Evolutionary conservation across 805 yeast genomes (phyloP), one percentile per base, ranked within the genome.

Genomic region (Sugiyamaella marilandica): DNA sequence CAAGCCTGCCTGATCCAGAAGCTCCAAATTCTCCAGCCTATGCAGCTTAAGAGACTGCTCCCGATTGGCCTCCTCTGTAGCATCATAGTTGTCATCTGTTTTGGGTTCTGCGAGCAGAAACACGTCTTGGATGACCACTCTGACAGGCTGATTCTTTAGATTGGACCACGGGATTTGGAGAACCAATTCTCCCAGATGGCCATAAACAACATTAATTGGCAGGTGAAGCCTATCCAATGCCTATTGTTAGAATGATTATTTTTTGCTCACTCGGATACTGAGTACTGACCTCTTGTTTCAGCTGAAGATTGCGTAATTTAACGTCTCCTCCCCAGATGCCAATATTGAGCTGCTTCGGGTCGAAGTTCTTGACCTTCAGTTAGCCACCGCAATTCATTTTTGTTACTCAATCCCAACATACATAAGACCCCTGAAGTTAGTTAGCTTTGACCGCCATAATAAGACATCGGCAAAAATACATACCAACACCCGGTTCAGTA

Each of bases 251-350:
- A 13, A 19, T 36, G 16, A n/a, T 14, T 5, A 32, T n/a, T 11
- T 21, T 19, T 10, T 5, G 2, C 34, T 11, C 13, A 26, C 10
- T 2, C 16, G 8, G 10, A 41, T n/a, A 41, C 10, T 3, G 45
- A 10, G 18, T 19, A 53, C 71, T 45, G 54, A 70, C 74, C 65
- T 91, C 97, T 56, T 86, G 85, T 70, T 87, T 89, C 54, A 94
- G 74, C 53, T 84, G 78, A 56, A 95, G 77, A 65, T 91, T 83
- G 56, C 77, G 78, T 51, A 94, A 74, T 65, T 87, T 87, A 31
- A 91, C 98, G 73, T 94, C 98, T 35, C 99, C 99, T 62, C 90
- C 82, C 96, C 98, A 91, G 33, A 94, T 90, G 4, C 98, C 99
- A 51, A 94, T 91, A 62, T 94, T 91, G 63, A 94, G 73, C 65